These are phyloP conservation scores for Primulina huaijiensis DNA, from an alignment of 257 asterid species.

Conservation along the genomic window DNA sequence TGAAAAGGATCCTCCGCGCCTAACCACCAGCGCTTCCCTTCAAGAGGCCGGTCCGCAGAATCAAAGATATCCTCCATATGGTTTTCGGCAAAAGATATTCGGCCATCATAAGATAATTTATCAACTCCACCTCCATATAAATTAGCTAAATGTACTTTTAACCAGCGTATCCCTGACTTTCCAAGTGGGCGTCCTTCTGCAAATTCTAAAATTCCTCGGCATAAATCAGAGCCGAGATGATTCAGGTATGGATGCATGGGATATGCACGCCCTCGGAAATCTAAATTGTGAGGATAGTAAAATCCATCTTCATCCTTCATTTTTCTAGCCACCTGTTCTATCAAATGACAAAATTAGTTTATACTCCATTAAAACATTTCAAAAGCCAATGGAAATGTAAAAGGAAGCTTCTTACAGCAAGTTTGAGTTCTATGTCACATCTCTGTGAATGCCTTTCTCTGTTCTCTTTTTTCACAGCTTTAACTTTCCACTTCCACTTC, in stretches of 20 bases:
- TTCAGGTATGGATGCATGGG: constrained; percentile 99
- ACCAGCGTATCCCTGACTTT: constrained; percentile 78
- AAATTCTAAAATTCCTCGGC: constrained; percentile 91
- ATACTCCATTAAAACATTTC: constrained; percentile 6
- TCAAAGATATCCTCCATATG: constrained; percentile 86
- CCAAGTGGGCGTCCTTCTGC: constrained; percentile 98
- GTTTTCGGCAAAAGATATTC: constrained; percentile 69
- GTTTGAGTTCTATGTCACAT: constrained; percentile 93
- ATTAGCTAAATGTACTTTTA: constrained; percentile 86
- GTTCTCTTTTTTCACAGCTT: constrained; percentile 61
- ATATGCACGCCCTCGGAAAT: constrained; percentile 97
- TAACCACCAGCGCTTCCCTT: constrained; percentile 96
- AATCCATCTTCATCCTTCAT: constrained; percentile 98
- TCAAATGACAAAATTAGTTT: constrained; percentile 26
- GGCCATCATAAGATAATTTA: constrained; percentile 80
- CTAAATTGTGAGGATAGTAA: constrained; percentile 93
- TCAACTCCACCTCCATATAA: constrained; percentile 89
- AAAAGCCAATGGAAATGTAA: constrained; percentile 16
- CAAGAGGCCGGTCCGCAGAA: constrained; percentile 95
- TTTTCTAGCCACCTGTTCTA: constrained; percentile 89
- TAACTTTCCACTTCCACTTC: constrained; percentile 93
- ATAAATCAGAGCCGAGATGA: constrained; percentile 96
- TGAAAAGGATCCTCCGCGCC: constrained; percentile 96
- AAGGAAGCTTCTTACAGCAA: constrained; percentile 64
- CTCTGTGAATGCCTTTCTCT: constrained; percentile 90